Evolutionary conservation across 805 yeast species (phyloP), one percentile per base, ranked within the genome.

Genomic region (Candida boleticola): DNA sequence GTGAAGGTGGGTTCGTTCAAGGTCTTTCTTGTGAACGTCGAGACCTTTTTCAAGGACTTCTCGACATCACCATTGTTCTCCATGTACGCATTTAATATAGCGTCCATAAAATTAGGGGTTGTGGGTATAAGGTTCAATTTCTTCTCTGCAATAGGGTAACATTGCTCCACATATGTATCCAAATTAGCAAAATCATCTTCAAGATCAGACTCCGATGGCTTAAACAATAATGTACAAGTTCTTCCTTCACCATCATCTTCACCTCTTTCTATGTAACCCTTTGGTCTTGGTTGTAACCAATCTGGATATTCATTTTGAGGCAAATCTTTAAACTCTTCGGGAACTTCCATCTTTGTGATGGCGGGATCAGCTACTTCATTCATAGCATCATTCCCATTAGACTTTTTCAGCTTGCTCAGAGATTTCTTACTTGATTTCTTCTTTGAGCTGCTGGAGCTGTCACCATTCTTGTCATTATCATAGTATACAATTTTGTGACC

Each of bases 191-290:
- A 61, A n/a, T 59, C 49, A 4, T 58, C 57, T 4, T 41, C 41
- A 13, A 46, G 33, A 38, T 67, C 73, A 1, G 45, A 49, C 5
- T 56, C 57, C 0, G 74, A 71, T 25, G 70, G 64, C 50, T 73
- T 75, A 95, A 97, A 93, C 52, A 83, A 61, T 5, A 88, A 61
- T 0, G 81, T 76, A 18, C 73, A 68, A 0, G 89, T 80, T n/a
- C 68, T 57, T 0, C 67, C 73, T 17, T 53, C 61, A 1, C 74
- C 74, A 17, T 75, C 80, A 52, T 82, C 85, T 3, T 77, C 80
- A 1, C 97, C 97, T 53, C 98, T 73, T 53, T 89, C 95, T 5
- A 86, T 66, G 58, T 87, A 89, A 0, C 96, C 96, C 39, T 73
- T 70, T 0, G 96, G 96, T 45, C 83, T 67, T 3, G 83, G 85